Evolutionary conservation across 2,329 filamentous ascomycete species (phyloP).

Genomic region (Blastomyces gilchristii): DNA sequence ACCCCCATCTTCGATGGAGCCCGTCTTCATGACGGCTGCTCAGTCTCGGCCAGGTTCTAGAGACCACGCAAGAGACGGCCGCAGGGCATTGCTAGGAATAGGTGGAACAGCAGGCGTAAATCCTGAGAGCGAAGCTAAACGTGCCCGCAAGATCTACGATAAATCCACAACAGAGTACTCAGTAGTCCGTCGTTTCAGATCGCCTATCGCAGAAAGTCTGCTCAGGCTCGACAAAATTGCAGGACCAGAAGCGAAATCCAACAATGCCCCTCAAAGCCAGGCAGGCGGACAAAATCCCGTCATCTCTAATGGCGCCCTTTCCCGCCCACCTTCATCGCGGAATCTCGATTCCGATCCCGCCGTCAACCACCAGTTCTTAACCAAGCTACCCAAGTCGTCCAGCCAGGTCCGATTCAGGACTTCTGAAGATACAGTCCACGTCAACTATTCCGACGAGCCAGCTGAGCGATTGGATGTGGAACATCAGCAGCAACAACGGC

Average conservation of each 20-base stretch:
- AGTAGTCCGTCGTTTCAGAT: constrained; percentile 38
- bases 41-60: constrained; percentile 23
- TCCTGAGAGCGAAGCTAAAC: constrained; percentile 31
- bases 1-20: constrained; percentile 29
- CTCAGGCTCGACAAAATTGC: constrained; percentile 18
- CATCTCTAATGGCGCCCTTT: background rate
- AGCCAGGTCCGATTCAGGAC: constrained; percentile 26
- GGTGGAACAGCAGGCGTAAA: constrained; percentile 12
- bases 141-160: constrained; percentile 37
- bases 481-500: constrained; percentile 24
- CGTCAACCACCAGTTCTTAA: constrained; percentile 16
- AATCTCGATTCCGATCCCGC: constrained; percentile 18
- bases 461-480: constrained; percentile 18
- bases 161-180: constrained; percentile 34
- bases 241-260: background rate
- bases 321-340: constrained; percentile 20
- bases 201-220: constrained; percentile 36
- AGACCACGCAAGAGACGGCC: constrained; percentile 9
- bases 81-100: constrained; percentile 10
- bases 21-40: constrained; percentile 23
- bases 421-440: constrained; percentile 24
- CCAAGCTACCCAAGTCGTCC: constrained; percentile 19
- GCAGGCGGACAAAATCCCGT: background rate
- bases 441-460: constrained; percentile 11
- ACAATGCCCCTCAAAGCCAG: background rate